Percentiles rank a stretch among this genome's conserved stretches.
Conservation (phyloP, 2,329 filamentous ascomycete genomes). For the Ophiosphaerella herpotricha region DNA sequence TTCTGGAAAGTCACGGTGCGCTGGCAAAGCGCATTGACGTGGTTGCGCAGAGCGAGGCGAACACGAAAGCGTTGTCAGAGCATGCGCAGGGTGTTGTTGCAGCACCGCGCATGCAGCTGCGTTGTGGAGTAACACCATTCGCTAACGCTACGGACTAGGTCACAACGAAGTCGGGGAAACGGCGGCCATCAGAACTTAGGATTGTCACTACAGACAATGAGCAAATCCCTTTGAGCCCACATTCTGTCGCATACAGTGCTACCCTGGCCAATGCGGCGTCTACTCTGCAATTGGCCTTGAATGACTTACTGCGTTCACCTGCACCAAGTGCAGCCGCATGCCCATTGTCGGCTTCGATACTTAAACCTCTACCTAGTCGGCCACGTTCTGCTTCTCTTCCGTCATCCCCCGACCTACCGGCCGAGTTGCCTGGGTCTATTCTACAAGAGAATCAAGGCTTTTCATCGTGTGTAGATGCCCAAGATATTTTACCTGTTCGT, state of each 20-base stretch:
- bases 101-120: conserved; percentile 22
- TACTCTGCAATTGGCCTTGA: conserved; percentile 48
- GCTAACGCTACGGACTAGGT: conserved; percentile 35
- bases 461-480: conserved; percentile 21
- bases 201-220: conserved; percentile 31
- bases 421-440: conserved; percentile 34
- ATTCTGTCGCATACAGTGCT: conserved; percentile 35
- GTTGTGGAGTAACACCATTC: conserved; percentile 39
- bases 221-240: conserved; percentile 26
- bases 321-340: conserved; percentile 36
- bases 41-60: conserved; percentile 34
- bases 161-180: conserved; percentile 23
- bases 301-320: conserved; percentile 51
- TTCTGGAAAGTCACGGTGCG: conserved; percentile 21
- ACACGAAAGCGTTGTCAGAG: conserved; percentile 21
- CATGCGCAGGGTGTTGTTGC: conserved; percentile 26
- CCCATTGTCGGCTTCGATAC: conserved; percentile 32
- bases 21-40: conserved; percentile 41
- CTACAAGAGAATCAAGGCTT: conserved; percentile 43
- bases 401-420: conserved; percentile 42
- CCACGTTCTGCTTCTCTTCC: conserved; percentile 49
- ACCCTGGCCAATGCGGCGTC: conserved; percentile 35
- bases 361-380: conserved; percentile 44
- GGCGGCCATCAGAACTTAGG: conserved; percentile 37
- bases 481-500: conserved; percentile 16